A percentile compares a stretch with the other conserved stretches of the same genome.
Conservation (phyloP, 139 green algal species). For the Closterium sp. region DNA sequence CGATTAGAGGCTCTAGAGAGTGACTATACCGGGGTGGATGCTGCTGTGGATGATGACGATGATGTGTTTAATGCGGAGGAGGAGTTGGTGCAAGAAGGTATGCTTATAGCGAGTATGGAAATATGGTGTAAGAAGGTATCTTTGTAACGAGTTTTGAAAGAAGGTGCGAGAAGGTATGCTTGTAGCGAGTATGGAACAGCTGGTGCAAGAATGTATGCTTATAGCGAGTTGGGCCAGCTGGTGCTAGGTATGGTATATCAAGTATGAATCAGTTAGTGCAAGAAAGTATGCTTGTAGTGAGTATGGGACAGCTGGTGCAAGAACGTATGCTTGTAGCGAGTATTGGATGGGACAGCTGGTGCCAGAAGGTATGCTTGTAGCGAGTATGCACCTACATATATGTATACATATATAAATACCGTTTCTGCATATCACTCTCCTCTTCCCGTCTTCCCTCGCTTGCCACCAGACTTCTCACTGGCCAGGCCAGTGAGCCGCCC, state of each 20-base stretch:
- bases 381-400: too few relatives aligned
- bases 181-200: neutral
- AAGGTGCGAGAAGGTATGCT: too few relatives aligned
- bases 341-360: too few relatives aligned
- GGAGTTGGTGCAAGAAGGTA: neutral
- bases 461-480: too few relatives aligned
- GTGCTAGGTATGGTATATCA: too few relatives aligned
- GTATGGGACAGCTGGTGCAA: neutral
- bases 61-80: neutral
- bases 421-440: too few relatives aligned
- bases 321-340: neutral
- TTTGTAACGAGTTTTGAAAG: neutral
- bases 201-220: neutral
- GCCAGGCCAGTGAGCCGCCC: too few relatives aligned
- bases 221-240: too few relatives aligned
- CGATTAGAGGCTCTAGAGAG: neutral
- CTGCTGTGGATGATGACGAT: neutral
- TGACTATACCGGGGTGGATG: neutral
- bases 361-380: too few relatives aligned
- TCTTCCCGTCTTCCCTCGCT: too few relatives aligned
- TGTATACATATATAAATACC: too few relatives aligned
- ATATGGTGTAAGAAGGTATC: neutral
- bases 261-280: neutral
- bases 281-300: too few relatives aligned
- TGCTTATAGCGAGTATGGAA: neutral